Base-by-base conservation (phyloP, 148 eudicot species). In the Heliosperma pusillum region DNA sequence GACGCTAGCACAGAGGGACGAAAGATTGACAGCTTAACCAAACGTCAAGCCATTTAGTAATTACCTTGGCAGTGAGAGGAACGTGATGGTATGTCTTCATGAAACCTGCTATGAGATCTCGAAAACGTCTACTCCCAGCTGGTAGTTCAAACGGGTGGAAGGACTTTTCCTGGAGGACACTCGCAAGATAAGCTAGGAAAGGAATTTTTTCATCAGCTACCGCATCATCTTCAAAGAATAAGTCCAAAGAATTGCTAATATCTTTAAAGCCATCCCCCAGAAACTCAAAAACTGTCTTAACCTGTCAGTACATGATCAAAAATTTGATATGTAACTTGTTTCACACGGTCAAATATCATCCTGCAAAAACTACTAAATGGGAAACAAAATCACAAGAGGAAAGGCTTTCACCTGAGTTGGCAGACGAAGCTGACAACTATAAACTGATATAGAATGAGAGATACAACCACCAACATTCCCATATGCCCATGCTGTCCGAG, bases 401-500 rank as follows among this genome's bases (percentile, higher is more conserved):
- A 47, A 71, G 64, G 47, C 30, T 36, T 64, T 59, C 50, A 88
- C 98, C 90, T 94, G 93, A 81, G 82, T 91, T 66, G 96, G 98
- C 81, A 87, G 93, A 80, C 97, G 96, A 72, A 94, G 89, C 78
- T 90, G 92, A 83, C 98, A 94, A 53, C 97, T 95, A 75, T 79
- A 92, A 77, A 95, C 98, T 56, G 98, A 95, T 73, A 95, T 84
- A 85, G 97, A 97, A 83, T 95, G 98, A 79, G 98, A 90, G 76
- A 95, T 92, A 50, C 89, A 88, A 74, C 98, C 98, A 67, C 98
- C 98, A 69, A 92, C 82, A 79, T 92, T 95, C 74, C 97, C 97
- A 77, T 90, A 95, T 53, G 98, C 98, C 98, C 97, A 95, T 61
- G 98, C 98, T 47, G 98, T 92, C 70, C 98, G 91, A 78, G 98